phyloP scores from a whole-genome alignment of 192 early-diverging fungal species.

The Coemansia sp. region DNA sequence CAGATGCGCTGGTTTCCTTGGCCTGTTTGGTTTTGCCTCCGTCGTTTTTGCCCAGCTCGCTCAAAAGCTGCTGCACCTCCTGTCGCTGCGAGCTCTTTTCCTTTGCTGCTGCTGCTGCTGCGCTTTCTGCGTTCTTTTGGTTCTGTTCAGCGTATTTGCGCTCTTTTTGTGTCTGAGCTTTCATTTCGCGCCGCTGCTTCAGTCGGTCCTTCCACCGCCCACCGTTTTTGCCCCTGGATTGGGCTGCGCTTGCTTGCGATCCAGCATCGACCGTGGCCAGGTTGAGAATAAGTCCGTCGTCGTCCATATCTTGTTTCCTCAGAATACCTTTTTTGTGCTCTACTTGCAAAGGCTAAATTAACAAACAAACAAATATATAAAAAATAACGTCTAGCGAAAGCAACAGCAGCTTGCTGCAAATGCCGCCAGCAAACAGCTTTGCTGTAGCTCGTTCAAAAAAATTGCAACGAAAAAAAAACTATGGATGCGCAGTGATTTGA shows the following conservation, averaged over 20 bases:
- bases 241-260: conserved; percentile 19
- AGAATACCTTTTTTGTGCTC: not conserved
- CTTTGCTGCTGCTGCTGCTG: not conserved
- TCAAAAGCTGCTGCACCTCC: conserved; percentile 25
- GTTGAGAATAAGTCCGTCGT: conserved; percentile 73
- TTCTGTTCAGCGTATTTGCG: conserved; percentile 22
- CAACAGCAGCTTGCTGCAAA: too few relatives aligned
- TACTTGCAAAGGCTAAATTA: too few relatives aligned
- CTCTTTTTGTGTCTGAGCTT: conserved; percentile 31
- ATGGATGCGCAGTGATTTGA: too few relatives aligned
- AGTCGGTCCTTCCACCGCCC: conserved; percentile 55
- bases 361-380: too few relatives aligned
- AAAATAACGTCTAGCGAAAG: too few relatives aligned
- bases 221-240: conserved; percentile 28
- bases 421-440: too few relatives aligned
- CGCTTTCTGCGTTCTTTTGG: conserved; percentile 6
- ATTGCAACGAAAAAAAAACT: too few relatives aligned
- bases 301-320: conserved; percentile 49
- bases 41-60: conserved; percentile 23
- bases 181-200: conserved; percentile 27
- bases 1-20: conserved; percentile 13
- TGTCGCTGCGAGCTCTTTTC: conserved; percentile 20
- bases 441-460: too few relatives aligned
- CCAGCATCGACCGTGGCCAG: conserved; percentile 44
- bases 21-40: conserved; percentile 3